Evolutionary conservation across 1,139 yeast species (phyloP).

Genomic region (Suhomyces chickasaworum): DNA sequence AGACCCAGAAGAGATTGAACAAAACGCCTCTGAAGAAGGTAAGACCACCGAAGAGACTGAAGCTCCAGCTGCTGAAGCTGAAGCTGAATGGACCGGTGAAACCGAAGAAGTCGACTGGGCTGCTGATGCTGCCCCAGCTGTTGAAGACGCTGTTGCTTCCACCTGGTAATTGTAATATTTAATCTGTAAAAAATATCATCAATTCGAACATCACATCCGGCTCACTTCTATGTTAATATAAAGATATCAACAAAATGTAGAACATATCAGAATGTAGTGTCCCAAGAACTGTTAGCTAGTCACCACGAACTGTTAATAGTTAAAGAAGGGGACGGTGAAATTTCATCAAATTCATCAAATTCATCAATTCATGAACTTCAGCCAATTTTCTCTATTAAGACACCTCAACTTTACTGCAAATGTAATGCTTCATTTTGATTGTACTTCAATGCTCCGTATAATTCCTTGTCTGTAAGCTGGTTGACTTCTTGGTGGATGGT

Average conservation of each 20-base stretch:
- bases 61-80: slow-evolving; percentile 53
- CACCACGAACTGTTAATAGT: too few relatives aligned
- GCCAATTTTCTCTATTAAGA: too few relatives aligned
- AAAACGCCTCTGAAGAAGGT: slow-evolving; percentile 68
- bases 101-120: slow-evolving; percentile 67
- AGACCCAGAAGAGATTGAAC: slow-evolving; percentile 99
- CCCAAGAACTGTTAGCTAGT: too few relatives aligned
- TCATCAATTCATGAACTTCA: too few relatives aligned
- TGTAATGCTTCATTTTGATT: too few relatives aligned
- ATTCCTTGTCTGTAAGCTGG: too few relatives aligned
- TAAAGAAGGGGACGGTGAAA: too few relatives aligned
- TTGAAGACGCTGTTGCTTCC: slow-evolving; percentile 76
- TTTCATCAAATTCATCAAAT: too few relatives aligned
- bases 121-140: slow-evolving; percentile 68
- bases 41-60: slow-evolving; percentile 53
- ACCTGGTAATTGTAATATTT: slow-evolving; percentile 42
- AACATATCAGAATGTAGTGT: too few relatives aligned
- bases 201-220: slow-evolving; percentile 14
- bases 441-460: too few relatives aligned
- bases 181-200: slow-evolving; percentile 16
- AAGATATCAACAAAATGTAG: slow-evolving; percentile 8
- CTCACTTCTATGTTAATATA: slow-evolving; percentile 15
- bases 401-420: too few relatives aligned
- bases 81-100: slow-evolving; percentile 57
- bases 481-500: too few relatives aligned